Conservation (phyloP, 192 early-diverging fungal species). For the Spinellus fusiger region DNA sequence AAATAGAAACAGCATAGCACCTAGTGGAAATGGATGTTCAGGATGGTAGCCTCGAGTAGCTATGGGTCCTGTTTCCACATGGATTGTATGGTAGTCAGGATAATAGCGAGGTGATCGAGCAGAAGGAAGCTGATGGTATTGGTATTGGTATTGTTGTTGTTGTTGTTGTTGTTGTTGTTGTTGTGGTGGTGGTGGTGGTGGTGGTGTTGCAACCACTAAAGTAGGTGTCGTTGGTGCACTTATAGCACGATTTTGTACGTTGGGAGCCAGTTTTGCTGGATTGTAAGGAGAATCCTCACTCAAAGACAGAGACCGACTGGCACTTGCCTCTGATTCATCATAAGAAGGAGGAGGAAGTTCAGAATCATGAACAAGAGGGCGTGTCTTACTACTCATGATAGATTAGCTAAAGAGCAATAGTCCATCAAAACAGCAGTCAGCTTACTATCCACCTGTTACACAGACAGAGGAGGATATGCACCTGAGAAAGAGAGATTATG, state of each 20-base stretch:
- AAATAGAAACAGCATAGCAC: constrained; percentile 12
- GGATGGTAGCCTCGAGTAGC: neutral
- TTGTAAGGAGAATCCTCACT: no score
- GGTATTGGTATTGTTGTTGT: neutral
- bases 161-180: neutral
- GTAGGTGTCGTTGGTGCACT: no score
- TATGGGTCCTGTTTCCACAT: neutral
- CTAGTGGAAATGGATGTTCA: constrained; percentile 6
- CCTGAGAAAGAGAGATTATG: no score
- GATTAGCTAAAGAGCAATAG: no score
- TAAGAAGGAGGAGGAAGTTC: neutral
- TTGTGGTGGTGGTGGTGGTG: neutral
- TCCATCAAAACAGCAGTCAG: no score
- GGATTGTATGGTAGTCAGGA: neutral
- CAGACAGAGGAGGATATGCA: no score
- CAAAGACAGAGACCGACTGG: neutral
- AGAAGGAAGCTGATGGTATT: neutral
- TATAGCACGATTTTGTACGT: no score
- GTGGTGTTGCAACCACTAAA: neutral
- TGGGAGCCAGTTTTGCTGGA: no score
- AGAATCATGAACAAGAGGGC: no score
- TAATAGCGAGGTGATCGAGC: neutral
- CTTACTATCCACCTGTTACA: no score
- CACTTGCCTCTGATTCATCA: neutral
- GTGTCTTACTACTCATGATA: no score